A percentile compares a stretch with the other conserved stretches of the same genome.
phyloP scores from a whole-genome alignment of 2,329 filamentous ascomycete genomes.

The Ciborinia camelliae region DNA sequence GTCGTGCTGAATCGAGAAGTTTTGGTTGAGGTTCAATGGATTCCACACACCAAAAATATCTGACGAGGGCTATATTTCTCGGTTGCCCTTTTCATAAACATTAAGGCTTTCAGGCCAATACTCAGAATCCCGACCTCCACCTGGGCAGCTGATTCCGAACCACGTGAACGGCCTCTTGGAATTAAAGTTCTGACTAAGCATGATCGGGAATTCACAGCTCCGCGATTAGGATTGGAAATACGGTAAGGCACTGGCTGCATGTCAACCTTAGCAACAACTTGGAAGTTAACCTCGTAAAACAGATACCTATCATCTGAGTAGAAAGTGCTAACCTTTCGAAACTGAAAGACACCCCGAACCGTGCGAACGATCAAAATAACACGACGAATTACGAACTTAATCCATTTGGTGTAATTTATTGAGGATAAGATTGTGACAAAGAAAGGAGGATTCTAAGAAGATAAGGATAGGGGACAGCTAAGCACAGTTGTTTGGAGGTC shows the following conservation, averaged over 20 bases:
- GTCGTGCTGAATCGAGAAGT: slow-evolving; percentile 15
- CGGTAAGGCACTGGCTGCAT: slow-evolving; percentile 12
- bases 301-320: slow-evolving; percentile 12
- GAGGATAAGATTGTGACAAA: slow-evolving; percentile 1
- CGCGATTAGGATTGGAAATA: slow-evolving; percentile 16
- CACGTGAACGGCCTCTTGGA: not conserved
- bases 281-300: slow-evolving; percentile 14
- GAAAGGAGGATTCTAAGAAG: slow-evolving; percentile 10
- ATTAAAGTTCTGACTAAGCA: slow-evolving; percentile 16
- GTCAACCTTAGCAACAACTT: slow-evolving; percentile 17
- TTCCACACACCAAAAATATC: slow-evolving; percentile 15
- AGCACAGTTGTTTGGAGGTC: slow-evolving; percentile 14
- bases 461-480: slow-evolving; percentile 18
- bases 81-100: slow-evolving; percentile 5
- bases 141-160: too few species aligned
- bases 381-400: not conserved
- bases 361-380: not conserved
- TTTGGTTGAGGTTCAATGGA: slow-evolving; percentile 1
- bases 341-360: not conserved
- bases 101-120: slow-evolving; percentile 4
- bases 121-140: too few species aligned
- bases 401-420: not conserved
- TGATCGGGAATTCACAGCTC: slow-evolving; percentile 1
- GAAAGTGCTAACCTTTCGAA: slow-evolving; percentile 1
- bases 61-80: slow-evolving; percentile 22